phyloP scores from a whole-genome alignment of 2,329 filamentous ascomycete genomes.

The Talaromyces sp. region DNA sequence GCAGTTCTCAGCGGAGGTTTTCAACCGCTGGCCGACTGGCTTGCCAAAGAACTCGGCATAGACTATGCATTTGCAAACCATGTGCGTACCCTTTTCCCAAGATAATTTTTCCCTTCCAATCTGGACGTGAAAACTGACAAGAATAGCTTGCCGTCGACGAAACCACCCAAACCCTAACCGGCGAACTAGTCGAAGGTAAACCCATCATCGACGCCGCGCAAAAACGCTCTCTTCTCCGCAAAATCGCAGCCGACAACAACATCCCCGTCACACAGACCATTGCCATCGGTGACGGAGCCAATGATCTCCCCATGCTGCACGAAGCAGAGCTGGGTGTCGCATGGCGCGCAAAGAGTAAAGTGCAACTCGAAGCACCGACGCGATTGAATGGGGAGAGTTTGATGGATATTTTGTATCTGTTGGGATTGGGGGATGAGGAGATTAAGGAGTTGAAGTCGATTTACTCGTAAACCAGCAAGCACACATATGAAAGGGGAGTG shows the following conservation, averaged over 20 bases:
- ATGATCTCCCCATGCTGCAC: conserved; percentile 61
- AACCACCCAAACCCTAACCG: conserved; percentile 48
- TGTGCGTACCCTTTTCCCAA: conserved; percentile 40
- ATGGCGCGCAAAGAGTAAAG: conserved; percentile 60
- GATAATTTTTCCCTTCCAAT: too few relatives aligned
- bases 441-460: conserved; percentile 38
- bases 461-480: neutral
- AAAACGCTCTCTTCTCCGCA: conserved; percentile 52
- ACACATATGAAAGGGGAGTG: too few relatives aligned
- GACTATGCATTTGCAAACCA: conserved; percentile 89
- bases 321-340: conserved; percentile 58
- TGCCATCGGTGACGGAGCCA: conserved; percentile 60
- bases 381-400: conserved; percentile 55
- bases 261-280: conserved; percentile 53
- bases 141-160: conserved; percentile 46
- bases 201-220: conserved; percentile 57
- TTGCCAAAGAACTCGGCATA: conserved; percentile 72
- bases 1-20: conserved; percentile 93
- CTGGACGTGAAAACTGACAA: neutral
- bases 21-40: conserved; percentile 79
- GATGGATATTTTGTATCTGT: conserved; percentile 54
- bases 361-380: conserved; percentile 57
- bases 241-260: conserved; percentile 51
- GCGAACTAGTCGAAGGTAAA: conserved; percentile 48
- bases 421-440: conserved; percentile 50